Conservation (phyloP, 2,329 filamentous ascomycete genomes). For the Trichoderma guizhouense region DNA sequence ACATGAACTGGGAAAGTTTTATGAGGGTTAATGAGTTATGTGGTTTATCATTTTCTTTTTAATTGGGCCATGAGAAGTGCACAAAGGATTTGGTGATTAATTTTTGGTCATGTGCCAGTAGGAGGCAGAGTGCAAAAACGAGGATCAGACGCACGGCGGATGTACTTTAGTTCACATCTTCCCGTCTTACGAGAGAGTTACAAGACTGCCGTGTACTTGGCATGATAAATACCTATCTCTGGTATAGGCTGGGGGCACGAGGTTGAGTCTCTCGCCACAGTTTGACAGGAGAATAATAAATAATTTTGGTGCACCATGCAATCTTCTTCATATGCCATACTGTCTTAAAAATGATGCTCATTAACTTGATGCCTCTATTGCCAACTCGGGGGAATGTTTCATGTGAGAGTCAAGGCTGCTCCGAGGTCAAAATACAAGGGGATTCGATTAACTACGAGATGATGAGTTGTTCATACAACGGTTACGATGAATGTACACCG, state of each 20-base stretch:
- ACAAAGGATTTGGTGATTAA: conserved; percentile 24
- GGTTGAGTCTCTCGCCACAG: conserved; percentile 32
- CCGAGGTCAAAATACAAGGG: not conserved
- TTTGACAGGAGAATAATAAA: conserved; percentile 31
- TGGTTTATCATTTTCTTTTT: conserved; percentile 31
- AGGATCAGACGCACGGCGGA: not conserved
- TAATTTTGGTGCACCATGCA: conserved; percentile 20
- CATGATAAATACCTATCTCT: conserved; percentile 27
- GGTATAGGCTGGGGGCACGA: conserved; percentile 24
- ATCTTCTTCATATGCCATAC: not conserved
- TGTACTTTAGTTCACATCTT: not conserved
- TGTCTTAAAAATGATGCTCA: not conserved
- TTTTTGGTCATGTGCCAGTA: conserved; percentile 15
- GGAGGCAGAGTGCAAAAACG: not conserved
- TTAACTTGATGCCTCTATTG: not conserved
- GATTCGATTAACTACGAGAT: not conserved
- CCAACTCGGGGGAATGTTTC: not conserved
- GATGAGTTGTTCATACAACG: not conserved
- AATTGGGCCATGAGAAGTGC: conserved; percentile 34
- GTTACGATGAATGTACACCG: not conserved
- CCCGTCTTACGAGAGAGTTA: not conserved
- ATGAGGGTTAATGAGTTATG: conserved; percentile 34
- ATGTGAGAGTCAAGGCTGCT: not conserved
- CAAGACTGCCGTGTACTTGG: conserved; percentile 21
- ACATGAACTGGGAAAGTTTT: conserved; percentile 30